These are phyloP conservation scores for Coniochaeta pulveracea DNA, from an alignment of 2,329 filamentous ascomycete genomes.

Conservation along the genomic window DNA sequence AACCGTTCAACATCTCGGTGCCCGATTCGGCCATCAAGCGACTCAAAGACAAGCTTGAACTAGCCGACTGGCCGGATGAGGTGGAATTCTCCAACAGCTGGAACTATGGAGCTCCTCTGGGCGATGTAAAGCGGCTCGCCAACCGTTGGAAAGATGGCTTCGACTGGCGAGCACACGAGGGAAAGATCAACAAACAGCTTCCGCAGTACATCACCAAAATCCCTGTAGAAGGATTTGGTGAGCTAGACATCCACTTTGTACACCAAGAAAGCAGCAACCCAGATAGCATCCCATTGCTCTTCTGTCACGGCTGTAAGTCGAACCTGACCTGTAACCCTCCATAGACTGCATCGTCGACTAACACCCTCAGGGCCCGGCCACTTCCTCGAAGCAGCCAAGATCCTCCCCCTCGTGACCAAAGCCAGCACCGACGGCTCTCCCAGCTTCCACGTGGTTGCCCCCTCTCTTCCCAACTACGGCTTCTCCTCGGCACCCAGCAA, in stretches of 20 bases:
- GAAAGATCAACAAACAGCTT: conserved; percentile 44
- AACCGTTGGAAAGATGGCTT: conserved; percentile 44
- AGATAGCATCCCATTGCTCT: conserved; percentile 52
- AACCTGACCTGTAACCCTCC: background rate
- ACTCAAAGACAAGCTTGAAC: conserved; percentile 43
- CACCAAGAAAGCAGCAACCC: conserved; percentile 38
- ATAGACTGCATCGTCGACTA: too few relatives aligned
- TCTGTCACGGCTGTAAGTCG: conserved; percentile 51
- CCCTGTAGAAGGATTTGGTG: conserved; percentile 44
- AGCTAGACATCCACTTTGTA: conserved; percentile 52
- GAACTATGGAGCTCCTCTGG: conserved; percentile 48
- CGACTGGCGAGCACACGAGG: conserved; percentile 49
- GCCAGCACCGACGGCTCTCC: conserved; percentile 19
- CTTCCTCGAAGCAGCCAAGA: conserved; percentile 54
- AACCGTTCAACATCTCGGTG: conserved; percentile 37
- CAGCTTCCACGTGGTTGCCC: conserved; percentile 45
- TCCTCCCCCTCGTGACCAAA: conserved; percentile 37
- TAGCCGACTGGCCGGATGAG: conserved; percentile 18
- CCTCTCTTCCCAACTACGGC: conserved; percentile 43
- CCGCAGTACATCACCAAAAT: conserved; percentile 46
- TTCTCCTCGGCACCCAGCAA: conserved; percentile 31
- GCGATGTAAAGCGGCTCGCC: conserved; percentile 47
- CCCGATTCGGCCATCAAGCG: conserved; percentile 37
- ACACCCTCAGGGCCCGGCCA: conserved; percentile 42
- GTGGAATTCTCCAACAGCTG: conserved; percentile 16